These are phyloP conservation scores for Wickerhamiella sergipiensis DNA, from an alignment of 805 yeast genomes.

Conservation along the genomic window DNA sequence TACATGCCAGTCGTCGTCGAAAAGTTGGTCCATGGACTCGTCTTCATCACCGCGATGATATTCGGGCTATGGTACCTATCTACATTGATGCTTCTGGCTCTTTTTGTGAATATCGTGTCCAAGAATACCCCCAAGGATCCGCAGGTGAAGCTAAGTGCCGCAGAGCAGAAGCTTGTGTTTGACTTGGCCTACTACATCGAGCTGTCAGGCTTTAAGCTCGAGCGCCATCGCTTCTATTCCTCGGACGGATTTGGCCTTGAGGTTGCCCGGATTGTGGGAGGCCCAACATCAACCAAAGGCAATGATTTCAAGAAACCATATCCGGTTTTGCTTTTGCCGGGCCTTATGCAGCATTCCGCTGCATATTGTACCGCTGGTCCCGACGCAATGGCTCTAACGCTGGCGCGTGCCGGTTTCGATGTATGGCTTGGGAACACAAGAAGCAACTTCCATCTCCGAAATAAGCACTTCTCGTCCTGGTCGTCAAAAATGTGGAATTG, in stretches of 20 bases:
- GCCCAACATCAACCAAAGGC: not conserved
- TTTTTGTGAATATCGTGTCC: slow-evolving; percentile 5
- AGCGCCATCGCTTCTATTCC: slow-evolving; percentile 49
- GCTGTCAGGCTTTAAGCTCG: slow-evolving; percentile 45
- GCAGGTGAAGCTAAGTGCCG: slow-evolving; percentile 18
- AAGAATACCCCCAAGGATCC: slow-evolving; percentile 5
- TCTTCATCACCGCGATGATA: slow-evolving; percentile 16
- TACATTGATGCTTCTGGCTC: slow-evolving; percentile 17
- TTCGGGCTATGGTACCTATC: slow-evolving; percentile 16
- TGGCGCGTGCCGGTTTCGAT: slow-evolving; percentile 72
- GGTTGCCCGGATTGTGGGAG: slow-evolving; percentile 40
- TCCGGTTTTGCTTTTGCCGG: slow-evolving; percentile 74
- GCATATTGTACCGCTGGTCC: slow-evolving; percentile 75
- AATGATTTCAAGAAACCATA: slow-evolving; percentile 12
- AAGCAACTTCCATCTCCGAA: slow-evolving; percentile 69
- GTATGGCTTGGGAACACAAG: slow-evolving; percentile 92
- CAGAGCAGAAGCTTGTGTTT: slow-evolving; percentile 30
- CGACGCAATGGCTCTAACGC: slow-evolving; percentile 54
- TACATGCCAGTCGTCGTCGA: not conserved
- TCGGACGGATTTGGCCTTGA: slow-evolving; percentile 67
- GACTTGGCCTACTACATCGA: slow-evolving; percentile 57
- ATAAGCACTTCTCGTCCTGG: slow-evolving; percentile 32
- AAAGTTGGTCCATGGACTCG: not conserved
- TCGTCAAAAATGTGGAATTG: slow-evolving; percentile 74
- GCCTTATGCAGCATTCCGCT: slow-evolving; percentile 75